phyloP scores from a whole-genome alignment of 1,284 basidiomycete species.

The Trichosporon ovoides region DNA sequence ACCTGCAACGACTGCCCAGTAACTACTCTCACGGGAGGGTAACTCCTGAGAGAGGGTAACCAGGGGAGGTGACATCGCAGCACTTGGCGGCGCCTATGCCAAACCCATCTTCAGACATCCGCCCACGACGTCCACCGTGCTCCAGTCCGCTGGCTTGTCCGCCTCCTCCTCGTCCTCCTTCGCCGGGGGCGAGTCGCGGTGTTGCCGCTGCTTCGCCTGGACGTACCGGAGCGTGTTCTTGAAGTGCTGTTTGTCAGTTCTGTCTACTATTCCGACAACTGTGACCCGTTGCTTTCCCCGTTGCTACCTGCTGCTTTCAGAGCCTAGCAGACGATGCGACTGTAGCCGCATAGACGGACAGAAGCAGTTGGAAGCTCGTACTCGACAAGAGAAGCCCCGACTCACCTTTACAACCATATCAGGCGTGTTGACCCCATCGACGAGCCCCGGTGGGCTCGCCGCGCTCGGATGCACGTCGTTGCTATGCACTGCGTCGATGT shows the following conservation, averaged over 20 bases:
- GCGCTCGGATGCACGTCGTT: conserved; percentile 78
- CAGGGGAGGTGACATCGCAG: too few species aligned
- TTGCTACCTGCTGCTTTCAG: too few species aligned
- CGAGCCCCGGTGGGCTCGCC: conserved; percentile 68
- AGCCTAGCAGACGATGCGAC: too few species aligned
- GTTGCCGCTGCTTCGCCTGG: conserved; percentile 44
- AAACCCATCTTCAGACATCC: conserved; percentile 77
- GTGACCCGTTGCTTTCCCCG: background rate
- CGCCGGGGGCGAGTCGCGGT: conserved; percentile 18
- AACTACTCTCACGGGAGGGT: too few species aligned
- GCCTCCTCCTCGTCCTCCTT: conserved; percentile 49
- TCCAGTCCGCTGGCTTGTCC: conserved; percentile 56
- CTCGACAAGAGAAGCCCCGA: too few species aligned
- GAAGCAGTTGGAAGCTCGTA: too few species aligned
- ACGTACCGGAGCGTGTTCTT: conserved; percentile 81
- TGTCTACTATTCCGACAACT: too few species aligned
- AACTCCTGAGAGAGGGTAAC: too few species aligned
- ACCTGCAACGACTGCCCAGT: background rate
- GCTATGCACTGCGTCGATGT: conserved; percentile 78
- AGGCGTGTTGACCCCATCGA: conserved; percentile 83
- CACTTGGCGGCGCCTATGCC: too few species aligned
- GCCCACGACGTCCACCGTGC: conserved; percentile 77
- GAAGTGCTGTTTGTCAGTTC: conserved; percentile 63
- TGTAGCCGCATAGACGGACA: too few species aligned
- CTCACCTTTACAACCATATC: conserved; percentile 66